phyloP scores from a whole-genome alignment of 371 early-diverging fungal species.

The Mucor velutinosus region DNA sequence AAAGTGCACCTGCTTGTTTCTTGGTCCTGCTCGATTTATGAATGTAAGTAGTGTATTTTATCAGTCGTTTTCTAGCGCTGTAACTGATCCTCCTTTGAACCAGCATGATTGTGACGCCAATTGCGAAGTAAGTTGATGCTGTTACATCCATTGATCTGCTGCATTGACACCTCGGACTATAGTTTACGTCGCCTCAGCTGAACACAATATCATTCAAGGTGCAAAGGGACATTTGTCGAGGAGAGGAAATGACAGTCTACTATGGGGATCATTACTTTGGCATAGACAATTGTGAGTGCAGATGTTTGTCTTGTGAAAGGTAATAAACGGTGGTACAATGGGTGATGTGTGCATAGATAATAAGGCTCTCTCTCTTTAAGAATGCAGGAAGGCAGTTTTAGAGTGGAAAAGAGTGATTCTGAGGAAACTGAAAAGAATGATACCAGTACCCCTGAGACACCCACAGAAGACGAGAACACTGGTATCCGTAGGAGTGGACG shows the following conservation, averaged over 20 bases:
- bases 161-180: not conserved
- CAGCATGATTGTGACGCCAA: slow-evolving; percentile 90
- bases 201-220: slow-evolving; percentile 78
- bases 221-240: slow-evolving; percentile 63
- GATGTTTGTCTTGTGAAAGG: slow-evolving; percentile 85
- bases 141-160: not conserved
- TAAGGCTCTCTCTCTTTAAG: not conserved
- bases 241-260: slow-evolving; percentile 86
- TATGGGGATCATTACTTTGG: slow-evolving; percentile 92
- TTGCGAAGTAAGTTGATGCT: slow-evolving; percentile 45
- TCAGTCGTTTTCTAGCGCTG: not conserved
- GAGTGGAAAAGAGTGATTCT: not conserved
- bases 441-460: not conserved
- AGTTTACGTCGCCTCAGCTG: slow-evolving; percentile 60
- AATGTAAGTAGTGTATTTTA: slow-evolving; percentile 51
- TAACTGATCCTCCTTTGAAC: not conserved
- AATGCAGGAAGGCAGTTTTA: slow-evolving; percentile 11
- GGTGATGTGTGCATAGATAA: not conserved
- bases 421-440: not conserved
- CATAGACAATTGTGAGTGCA: slow-evolving; percentile 79
- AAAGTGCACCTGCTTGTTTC: slow-evolving; percentile 70
- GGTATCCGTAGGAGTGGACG: slow-evolving; percentile 20
- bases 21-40: slow-evolving; percentile 92
- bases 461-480: not conserved
- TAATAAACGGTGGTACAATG: not conserved